Evolutionary conservation across 2,329 filamentous ascomycete genomes (phyloP), one percentile per base, ranked within the genome.

Genomic region (Epichloe festucae): DNA sequence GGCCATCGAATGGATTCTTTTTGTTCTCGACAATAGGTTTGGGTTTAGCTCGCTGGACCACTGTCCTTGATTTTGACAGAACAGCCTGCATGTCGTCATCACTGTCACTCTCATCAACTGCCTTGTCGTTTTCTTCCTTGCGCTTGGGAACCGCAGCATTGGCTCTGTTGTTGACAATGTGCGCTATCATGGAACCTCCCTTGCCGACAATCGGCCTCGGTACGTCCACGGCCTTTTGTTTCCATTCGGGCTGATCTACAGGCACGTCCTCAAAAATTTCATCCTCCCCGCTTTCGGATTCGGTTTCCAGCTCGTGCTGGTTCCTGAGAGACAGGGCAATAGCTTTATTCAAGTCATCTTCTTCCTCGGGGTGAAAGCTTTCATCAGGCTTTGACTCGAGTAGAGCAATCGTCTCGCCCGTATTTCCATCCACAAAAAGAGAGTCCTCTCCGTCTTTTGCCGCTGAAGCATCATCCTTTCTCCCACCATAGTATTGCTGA

Each of bases 321-420:
- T 73, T 83, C 58, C 84, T 78, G 39, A 97, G 69, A 5, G 91
- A 97, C 67, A 97, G 74, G 2, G 86, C 85, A 61, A 97, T 95
- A 12, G 91, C 90, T 55, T 76, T 78, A 53, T 81, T 81, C 5
- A 97, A 73, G 49, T 95, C 88, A 44, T 80, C 75, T 41, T 73
- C 65, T 51, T 73, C 69, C 15, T 73, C 70, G 1, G 63, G 59
- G 41, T 68, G 64, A 4, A 65, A n/a, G 2, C 7, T 14, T 21
- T 76, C 70, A 49, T 73, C 67, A 31, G 49, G 69, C 63, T 47
- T 67, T 58, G 45, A 59, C 41, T 62, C 54, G 1, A 57, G 53
- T 2, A 61, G 21, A 5, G 52, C 46, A 36, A 52, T 50, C 12
- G 56, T 42, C 8, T 57, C 58, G 6, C 60, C 63, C 4, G 65